Evolutionary conservation across 495 filamentous ascomycete species (phyloP).

Genomic region (Pseudotulostoma volvatum): DNA sequence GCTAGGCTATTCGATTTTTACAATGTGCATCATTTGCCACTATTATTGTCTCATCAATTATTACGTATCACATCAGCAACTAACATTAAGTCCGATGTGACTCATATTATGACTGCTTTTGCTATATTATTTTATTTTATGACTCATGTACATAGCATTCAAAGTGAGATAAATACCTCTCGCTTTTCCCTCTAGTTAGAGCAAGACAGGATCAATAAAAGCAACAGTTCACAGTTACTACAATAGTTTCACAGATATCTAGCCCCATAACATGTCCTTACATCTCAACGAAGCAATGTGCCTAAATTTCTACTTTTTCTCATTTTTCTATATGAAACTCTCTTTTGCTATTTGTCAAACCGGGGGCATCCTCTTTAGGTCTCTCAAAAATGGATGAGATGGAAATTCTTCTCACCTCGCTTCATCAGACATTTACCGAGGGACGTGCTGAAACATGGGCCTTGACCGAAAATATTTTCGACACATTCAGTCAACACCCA

Average conservation of each 20-base stretch:
- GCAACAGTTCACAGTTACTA: no score
- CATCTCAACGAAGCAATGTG: background rate
- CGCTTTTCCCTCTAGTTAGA: no score
- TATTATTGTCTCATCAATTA: no score
- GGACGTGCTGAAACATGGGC: background rate
- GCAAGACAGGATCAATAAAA: no score
- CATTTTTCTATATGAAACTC: background rate
- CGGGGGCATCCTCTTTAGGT: background rate
- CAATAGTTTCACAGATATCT: background rate
- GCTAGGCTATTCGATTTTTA: no score
- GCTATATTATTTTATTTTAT: no score
- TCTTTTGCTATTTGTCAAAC: background rate
- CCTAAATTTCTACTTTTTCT: background rate
- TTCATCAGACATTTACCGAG: background rate
- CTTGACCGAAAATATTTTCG: background rate
- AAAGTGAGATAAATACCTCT: no score
- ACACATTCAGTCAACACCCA: background rate
- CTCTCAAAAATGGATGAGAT: background rate
- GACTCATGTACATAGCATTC: no score
- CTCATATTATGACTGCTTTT: no score
- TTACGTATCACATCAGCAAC: no score
- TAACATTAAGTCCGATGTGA: no score
- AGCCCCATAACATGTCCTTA: background rate
- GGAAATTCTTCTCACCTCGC: background rate
- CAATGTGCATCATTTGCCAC: no score